Base-by-base conservation (phyloP, 2,329 filamentous ascomycete species). In the Fonsecaea pugnacius region DNA sequence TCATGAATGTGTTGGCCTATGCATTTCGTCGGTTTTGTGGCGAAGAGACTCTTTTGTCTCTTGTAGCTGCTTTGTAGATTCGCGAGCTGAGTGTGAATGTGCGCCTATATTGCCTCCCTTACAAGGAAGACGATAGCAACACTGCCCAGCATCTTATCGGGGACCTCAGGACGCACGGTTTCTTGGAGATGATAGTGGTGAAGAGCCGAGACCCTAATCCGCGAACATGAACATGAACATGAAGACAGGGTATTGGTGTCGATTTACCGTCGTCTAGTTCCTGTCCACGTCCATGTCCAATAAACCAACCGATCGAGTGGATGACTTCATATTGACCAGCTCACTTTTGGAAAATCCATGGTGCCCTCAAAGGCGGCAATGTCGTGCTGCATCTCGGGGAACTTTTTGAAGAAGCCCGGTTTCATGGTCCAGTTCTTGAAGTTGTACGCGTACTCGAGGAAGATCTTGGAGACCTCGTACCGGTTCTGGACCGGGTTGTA, bases 401-500 rank as follows among this genome's bases (percentile, higher is more conserved):
- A 70, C 36, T 62, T 57, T 33, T 67, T 64, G 55, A 70, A 70
- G 50, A 70, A 70, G 4, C 40, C 62, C n/a, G 69, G 69, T 33
- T 62, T 61, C 69, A 70, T 70, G n/a, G 69, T 70, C 67, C 67
- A 70, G n/a, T 69, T 68, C 46, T 66, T 69, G 61, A 69, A 63
- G 46, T 70, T 65, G 58, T 67, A 68, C 2, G 60, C 63, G 36
- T 65, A 64, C n/a, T 68, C 66, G n/a, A 65, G 59, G 38, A 69
- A 70, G 5, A 67, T 57, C 51, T 61, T 66, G 30, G 63, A 69
- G 16, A 70, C 58, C 18, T 67, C 65, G 48, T 65, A 68, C 14
- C 58, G 54, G 32, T 60, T 62, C 12, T 48, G 60, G 14, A 57
- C 21, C 18, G 62, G 65, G 38, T 69, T 64, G 38, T 60, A 67